A percentile compares a stretch with the other conserved stretches of the same genome.
Conservation (phyloP, 2,329 filamentous ascomycete genomes). For the Botrytis cinerea region DNA sequence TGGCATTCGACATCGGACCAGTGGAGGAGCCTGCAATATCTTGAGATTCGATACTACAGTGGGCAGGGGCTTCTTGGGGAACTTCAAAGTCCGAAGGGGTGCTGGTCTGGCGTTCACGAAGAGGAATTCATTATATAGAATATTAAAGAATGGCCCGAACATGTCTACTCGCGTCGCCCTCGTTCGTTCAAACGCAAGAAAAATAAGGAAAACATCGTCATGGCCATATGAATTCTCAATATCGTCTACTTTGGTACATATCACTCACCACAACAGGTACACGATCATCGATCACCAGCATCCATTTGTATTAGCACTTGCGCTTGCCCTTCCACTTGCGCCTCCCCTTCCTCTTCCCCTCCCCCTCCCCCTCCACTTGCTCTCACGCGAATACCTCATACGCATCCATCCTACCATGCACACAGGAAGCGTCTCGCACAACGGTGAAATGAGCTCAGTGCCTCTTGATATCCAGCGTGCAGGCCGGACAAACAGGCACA, state of each 20-base stretch:
- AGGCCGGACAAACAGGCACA: too few relatives aligned
- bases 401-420: background rate
- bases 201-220: background rate
- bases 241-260: background rate
- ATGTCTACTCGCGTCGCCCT: background rate
- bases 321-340: too few relatives aligned
- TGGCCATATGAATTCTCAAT: background rate
- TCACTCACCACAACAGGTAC: background rate
- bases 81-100: background rate
- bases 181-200: background rate
- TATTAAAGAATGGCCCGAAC: background rate
- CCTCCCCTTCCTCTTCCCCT: too few relatives aligned
- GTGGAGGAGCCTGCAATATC: background rate
- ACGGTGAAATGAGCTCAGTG: background rate
- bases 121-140: background rate
- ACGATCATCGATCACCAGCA: constrained; percentile 8
- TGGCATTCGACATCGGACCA: too few relatives aligned
- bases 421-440: background rate
- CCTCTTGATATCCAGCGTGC: background rate
- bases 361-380: too few relatives aligned
- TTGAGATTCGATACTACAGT: constrained; percentile 1
- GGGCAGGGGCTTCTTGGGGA: background rate
- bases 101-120: too few relatives aligned
- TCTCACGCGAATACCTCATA: background rate
- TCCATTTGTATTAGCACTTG: background rate